phyloP scores from a whole-genome alignment of 106 monocot genomes.

The Platanthera zijinensis region DNA sequence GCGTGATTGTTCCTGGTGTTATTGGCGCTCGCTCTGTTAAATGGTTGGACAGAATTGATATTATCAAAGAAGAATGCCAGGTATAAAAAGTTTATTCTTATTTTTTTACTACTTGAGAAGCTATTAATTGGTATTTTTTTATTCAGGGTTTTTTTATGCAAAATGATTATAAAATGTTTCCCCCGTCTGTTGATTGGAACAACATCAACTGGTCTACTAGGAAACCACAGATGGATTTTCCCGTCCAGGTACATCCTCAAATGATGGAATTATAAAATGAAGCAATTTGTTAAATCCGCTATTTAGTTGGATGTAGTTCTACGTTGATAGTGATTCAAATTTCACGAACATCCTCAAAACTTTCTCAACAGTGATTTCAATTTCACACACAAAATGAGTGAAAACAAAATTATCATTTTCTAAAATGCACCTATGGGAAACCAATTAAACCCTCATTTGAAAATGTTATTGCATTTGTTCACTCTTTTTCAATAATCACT shows the following conservation, averaged over 20 bases:
- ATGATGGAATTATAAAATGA: background rate
- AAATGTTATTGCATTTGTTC: background rate
- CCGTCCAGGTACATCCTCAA: slow-evolving; percentile 66
- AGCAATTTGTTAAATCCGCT: too few species aligned
- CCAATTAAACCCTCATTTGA: background rate
- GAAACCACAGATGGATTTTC: slow-evolving; percentile 89
- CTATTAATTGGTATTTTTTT: slow-evolving; percentile 8
- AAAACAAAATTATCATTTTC: too few species aligned
- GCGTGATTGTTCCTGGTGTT: slow-evolving; percentile 81
- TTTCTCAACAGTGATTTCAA: too few species aligned
- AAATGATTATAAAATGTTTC: slow-evolving; percentile 99
- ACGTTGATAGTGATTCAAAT: too few species aligned
- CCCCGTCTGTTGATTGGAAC: slow-evolving; percentile 88
- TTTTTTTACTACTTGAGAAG: background rate
- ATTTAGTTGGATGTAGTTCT: background rate
- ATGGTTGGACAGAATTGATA: slow-evolving; percentile 79
- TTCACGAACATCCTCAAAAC: too few species aligned
- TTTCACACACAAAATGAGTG: too few species aligned
- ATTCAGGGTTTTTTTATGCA: slow-evolving; percentile 89
- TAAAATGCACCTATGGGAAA: background rate
- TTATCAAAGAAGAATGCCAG: slow-evolving; percentile 84
- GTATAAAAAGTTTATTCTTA: slow-evolving; percentile 17
- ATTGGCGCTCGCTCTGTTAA: slow-evolving; percentile 98
- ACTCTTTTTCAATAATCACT: background rate
- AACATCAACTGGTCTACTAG: slow-evolving; percentile 83